Evolutionary conservation across 345 rosid genomes (phyloP).

Genomic region (Aethionema arabicum): DNA sequence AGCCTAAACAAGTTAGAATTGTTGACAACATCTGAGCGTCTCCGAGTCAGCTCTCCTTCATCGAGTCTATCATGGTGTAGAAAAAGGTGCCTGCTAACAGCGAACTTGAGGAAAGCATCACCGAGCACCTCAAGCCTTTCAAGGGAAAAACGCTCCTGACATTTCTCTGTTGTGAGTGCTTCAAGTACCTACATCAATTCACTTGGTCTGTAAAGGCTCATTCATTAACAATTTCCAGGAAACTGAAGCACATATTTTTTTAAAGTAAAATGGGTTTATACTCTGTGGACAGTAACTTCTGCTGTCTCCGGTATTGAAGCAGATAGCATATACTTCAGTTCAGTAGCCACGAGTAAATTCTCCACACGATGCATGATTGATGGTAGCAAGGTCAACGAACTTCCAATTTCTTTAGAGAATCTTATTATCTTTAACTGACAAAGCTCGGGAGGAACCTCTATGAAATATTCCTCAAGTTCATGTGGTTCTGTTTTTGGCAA

Average conservation of each 20-base stretch:
- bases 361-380: constrained; percentile 92
- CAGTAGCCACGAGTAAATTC: constrained; percentile 88
- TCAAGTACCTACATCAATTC: constrained; percentile 60
- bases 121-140: constrained; percentile 92
- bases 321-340: constrained; percentile 66
- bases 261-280: constrained; percentile 39
- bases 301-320: constrained; percentile 70
- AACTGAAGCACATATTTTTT: constrained; percentile 26
- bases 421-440: constrained; percentile 79
- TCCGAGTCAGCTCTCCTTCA: constrained; percentile 83
- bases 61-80: constrained; percentile 67
- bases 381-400: constrained; percentile 82
- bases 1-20: constrained; percentile 71
- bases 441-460: constrained; percentile 83
- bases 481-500: constrained; percentile 52
- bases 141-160: constrained; percentile 93
- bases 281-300: constrained; percentile 66
- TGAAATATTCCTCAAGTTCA: constrained; percentile 73
- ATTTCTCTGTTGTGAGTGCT: constrained; percentile 94
- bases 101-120: constrained; percentile 88
- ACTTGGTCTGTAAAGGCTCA: constrained; percentile 33
- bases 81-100: constrained; percentile 78
- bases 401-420: constrained; percentile 86
- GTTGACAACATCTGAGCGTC: constrained; percentile 75
- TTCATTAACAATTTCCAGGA: constrained; percentile 9